Evolutionary conservation across 2,329 filamentous ascomycete genomes (phyloP).

Genomic region (Phaeophleospora eucalypticola): DNA sequence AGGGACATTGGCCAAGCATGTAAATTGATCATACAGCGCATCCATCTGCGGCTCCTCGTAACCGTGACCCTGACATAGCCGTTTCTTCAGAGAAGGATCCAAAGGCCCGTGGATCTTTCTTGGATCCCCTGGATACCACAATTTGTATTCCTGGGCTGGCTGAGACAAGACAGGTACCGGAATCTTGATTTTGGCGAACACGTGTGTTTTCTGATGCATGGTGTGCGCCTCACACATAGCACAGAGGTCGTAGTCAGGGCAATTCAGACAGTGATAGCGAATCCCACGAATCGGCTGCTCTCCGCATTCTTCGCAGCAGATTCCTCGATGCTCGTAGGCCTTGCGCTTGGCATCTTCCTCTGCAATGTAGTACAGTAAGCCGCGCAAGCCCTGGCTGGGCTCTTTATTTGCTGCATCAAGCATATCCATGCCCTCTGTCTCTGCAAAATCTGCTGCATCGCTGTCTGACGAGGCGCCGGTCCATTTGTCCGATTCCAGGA

Average conservation of each 20-base stretch:
- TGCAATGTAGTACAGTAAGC: conserved; percentile 81
- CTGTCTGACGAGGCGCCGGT: conserved; percentile 10
- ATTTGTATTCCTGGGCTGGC: conserved; percentile 71
- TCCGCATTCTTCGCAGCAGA: conserved; percentile 85
- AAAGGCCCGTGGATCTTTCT: conserved; percentile 64
- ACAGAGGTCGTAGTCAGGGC: conserved; percentile 91
- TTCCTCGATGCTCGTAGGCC: conserved; percentile 87
- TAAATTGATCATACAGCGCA: conserved; percentile 95
- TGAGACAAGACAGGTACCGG: conserved; percentile 78
- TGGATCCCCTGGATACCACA: conserved; percentile 87
- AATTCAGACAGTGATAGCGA: conserved; percentile 92
- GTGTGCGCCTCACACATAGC: conserved; percentile 71
- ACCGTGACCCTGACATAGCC: conserved; percentile 44
- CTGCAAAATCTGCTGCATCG: conserved; percentile 15
- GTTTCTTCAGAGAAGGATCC: conserved; percentile 62
- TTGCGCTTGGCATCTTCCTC: conserved; percentile 87
- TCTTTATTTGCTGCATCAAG: conserved; percentile 15
- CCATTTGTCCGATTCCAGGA: conserved; percentile 13
- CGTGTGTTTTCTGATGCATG: conserved; percentile 78
- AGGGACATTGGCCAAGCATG: conserved; percentile 82
- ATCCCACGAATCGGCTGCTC: conserved; percentile 86
- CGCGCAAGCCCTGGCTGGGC: conserved; percentile 31
- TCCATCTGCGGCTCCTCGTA: conserved; percentile 83
- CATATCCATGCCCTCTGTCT: conserved; percentile 25
- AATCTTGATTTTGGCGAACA: conserved; percentile 94